phyloP scores from a whole-genome alignment of 2,329 filamentous ascomycete species.

The Alternaria ethzedia region DNA sequence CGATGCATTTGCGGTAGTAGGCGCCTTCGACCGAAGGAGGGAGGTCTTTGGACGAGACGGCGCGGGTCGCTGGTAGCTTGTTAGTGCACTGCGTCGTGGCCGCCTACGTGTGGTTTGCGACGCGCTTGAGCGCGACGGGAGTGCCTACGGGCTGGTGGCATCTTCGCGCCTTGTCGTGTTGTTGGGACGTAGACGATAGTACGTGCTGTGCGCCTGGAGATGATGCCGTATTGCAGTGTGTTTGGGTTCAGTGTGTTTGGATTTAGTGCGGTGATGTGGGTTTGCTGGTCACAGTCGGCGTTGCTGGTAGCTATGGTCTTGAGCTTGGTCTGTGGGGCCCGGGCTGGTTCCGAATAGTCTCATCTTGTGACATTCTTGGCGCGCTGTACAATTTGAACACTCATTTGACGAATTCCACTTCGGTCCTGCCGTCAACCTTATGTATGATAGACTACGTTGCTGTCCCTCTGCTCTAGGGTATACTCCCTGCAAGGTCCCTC shows the following conservation, averaged over 20 bases:
- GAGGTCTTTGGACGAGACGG: conserved; percentile 52
- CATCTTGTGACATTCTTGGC: conserved; percentile 3
- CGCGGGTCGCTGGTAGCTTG: conserved; percentile 30
- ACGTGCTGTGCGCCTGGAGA: neutral
- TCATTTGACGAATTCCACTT: neutral
- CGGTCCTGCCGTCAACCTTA: neutral
- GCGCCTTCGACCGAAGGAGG: conserved; percentile 94
- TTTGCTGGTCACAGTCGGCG: conserved; percentile 8
- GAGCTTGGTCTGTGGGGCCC: conserved; percentile 22
- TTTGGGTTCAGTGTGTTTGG: neutral
- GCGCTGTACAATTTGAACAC: neutral
- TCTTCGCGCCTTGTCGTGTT: conserved; percentile 11
- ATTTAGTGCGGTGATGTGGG: neutral
- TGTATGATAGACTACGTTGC: neutral
- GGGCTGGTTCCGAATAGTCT: conserved; percentile 20
- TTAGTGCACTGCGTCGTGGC: conserved; percentile 1
- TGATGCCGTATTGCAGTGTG: neutral
- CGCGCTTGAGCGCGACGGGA: conserved; percentile 1
- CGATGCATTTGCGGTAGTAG: conserved; percentile 95
- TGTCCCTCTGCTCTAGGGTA: neutral
- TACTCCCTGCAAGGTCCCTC: neutral
- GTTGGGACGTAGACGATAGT: neutral
- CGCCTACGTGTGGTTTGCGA: neutral
- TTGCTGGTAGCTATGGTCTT: conserved; percentile 13
- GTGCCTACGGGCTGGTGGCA: conserved; percentile 30